phyloP scores from a whole-genome alignment of 441 rosid genomes.

The Brassica hybrid region DNA sequence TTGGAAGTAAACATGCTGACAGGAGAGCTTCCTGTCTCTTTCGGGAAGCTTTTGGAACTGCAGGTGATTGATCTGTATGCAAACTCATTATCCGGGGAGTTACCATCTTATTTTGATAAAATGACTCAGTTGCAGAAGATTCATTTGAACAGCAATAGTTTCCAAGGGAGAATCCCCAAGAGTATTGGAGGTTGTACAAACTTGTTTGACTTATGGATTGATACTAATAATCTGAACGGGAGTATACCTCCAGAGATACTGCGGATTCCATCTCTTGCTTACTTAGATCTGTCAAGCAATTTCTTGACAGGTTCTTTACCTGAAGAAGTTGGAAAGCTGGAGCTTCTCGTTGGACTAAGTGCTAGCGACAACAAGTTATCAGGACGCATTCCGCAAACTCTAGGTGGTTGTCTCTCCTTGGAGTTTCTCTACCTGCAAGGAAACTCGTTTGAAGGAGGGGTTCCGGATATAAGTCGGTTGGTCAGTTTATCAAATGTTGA shows the following conservation, averaged over 20 bases:
- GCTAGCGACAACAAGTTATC: conserved; percentile 26
- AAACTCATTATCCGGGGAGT: conserved; percentile 43
- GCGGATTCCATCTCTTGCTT: conserved; percentile 30
- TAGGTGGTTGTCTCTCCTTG: conserved; percentile 36
- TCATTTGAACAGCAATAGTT: conserved; percentile 28
- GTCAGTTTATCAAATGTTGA: conserved; percentile 35
- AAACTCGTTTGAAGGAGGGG: conserved; percentile 39
- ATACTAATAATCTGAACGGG: conserved; percentile 42
- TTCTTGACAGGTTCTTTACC: conserved; percentile 32
- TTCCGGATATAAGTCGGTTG: conserved; percentile 44
- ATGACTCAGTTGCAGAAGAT: conserved; percentile 28
- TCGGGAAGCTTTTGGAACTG: conserved; percentile 44
- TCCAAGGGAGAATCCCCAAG: conserved; percentile 49
- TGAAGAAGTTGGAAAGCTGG: conserved; percentile 26
- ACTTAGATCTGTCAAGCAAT: conserved; percentile 38
- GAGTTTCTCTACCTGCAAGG: conserved; percentile 33
- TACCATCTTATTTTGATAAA: conserved; percentile 52
- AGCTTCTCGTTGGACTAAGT: conserved; percentile 29
- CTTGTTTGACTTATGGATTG: conserved; percentile 39
- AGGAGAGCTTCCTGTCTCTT: conserved; percentile 45
- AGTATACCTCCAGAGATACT: conserved; percentile 41
- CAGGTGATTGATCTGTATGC: conserved; percentile 18
- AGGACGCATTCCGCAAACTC: conserved; percentile 29
- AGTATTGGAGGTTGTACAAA: conserved; percentile 41
- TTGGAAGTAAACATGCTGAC: conserved; percentile 32